These are phyloP conservation scores for Logfia minima DNA, from an alignment of 129 eudicot genomes.

Conservation along the genomic window DNA sequence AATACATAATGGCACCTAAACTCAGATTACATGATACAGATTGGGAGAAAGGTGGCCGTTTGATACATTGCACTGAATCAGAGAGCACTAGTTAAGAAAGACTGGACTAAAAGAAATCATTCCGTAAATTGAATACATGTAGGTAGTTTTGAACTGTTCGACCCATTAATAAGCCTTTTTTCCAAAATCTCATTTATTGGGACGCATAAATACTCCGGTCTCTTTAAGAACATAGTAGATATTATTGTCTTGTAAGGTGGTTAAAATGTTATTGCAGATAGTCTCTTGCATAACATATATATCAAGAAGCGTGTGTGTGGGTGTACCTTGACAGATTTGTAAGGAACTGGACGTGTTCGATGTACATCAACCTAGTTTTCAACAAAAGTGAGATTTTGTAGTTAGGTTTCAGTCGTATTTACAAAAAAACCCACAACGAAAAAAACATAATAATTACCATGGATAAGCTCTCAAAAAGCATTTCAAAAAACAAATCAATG, in stretches of 20 bases:
- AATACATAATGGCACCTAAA: neutral
- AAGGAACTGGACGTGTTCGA: constrained; percentile 77
- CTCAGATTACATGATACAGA: neutral
- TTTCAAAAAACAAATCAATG: constrained; percentile 97
- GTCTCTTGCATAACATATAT: neutral
- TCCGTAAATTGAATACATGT: neutral
- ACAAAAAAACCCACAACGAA: neutral
- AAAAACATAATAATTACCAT: constrained; percentile 46
- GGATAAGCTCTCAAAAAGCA: constrained; percentile 97
- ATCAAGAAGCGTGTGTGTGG: neutral
- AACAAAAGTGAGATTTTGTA: constrained; percentile 20
- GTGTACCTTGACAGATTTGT: constrained; percentile 81
- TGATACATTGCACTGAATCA: too few relatives aligned
- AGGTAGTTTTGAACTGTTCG: neutral
- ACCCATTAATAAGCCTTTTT: neutral
- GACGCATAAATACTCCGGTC: neutral
- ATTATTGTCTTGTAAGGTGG: neutral
- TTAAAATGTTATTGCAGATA: neutral
- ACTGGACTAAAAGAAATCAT: neutral
- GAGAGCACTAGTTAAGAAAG: neutral
- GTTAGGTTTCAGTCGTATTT: neutral
- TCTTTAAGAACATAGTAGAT: neutral
- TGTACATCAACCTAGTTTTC: constrained; percentile 81
- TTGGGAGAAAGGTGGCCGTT: neutral
- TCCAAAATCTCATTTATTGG: neutral